Percentiles rank a stretch among this genome's conserved stretches.
These are phyloP conservation scores for Periconia macrospinosa DNA, from an alignment of 2,329 filamentous ascomycete species.

Conservation along the genomic window DNA sequence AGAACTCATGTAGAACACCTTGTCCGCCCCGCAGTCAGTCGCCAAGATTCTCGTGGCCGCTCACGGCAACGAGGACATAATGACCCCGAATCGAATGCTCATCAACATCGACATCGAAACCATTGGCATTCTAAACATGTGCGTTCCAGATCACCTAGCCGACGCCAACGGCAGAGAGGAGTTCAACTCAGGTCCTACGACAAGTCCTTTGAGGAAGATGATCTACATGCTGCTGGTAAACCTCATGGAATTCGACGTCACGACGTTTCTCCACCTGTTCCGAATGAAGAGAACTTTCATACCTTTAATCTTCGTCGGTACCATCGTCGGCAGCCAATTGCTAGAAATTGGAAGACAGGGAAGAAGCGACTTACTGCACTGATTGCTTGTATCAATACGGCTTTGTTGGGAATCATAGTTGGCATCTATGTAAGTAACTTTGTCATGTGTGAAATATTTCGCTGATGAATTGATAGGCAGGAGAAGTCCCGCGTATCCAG, in stretches of 20 bases:
- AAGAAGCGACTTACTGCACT: conserved; percentile 70
- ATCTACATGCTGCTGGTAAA: conserved; percentile 6
- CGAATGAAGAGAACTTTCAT: conserved; percentile 32
- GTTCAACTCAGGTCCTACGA: conserved; percentile 16
- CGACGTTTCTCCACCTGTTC: conserved; percentile 22
- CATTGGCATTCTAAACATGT: conserved; percentile 11
- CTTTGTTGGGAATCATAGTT: conserved; percentile 69
- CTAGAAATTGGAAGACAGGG: conserved; percentile 68
- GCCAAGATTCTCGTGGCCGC: conserved; percentile 29
- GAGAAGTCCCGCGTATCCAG: conserved; percentile 77
- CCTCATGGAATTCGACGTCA: conserved; percentile 13
- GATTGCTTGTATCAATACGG: conserved; percentile 73
- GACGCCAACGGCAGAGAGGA: conserved; percentile 7
- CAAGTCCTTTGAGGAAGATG: conserved; percentile 22
- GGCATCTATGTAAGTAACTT: conserved; percentile 64
- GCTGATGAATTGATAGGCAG: conserved; percentile 50
- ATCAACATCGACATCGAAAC: conserved; percentile 14
- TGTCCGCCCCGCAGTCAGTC: conserved; percentile 22
- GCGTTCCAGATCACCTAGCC: conserved; percentile 7
- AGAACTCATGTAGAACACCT: conserved; percentile 36
- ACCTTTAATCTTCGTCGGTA: conserved; percentile 45
- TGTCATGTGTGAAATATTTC: not conserved
- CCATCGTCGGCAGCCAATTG: conserved; percentile 66
- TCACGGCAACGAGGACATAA: conserved; percentile 13
- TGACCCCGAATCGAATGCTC: conserved; percentile 1